These are phyloP conservation scores for Capronia coronata DNA, from an alignment of 2,329 filamentous ascomycete species.

Conservation along the genomic window DNA sequence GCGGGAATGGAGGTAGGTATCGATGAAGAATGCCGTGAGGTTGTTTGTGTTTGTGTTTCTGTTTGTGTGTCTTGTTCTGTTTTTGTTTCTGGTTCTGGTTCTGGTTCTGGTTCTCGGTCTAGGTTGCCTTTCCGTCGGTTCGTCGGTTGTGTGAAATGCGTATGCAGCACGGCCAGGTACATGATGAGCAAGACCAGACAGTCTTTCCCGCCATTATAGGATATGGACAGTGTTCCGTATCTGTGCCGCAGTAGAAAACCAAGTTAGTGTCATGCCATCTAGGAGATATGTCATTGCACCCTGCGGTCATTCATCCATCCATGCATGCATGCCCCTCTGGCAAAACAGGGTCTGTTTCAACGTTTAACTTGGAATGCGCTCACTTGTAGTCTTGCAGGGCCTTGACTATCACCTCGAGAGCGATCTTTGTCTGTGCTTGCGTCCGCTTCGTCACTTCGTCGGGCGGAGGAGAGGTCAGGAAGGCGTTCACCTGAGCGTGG, in stretches of 20 bases:
- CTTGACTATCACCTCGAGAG: constrained; percentile 66
- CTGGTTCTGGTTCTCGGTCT: background rate
- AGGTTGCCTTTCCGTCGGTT: constrained; percentile 4
- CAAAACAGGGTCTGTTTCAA: background rate
- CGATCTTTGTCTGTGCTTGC: constrained; percentile 67
- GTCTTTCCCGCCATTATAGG: constrained; percentile 97
- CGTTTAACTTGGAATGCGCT: constrained; percentile 29
- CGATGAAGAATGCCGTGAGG: no score
- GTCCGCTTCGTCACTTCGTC: constrained; percentile 54
- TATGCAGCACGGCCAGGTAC: constrained; percentile 61
- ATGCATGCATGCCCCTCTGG: no score
- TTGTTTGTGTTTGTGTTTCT: no score
- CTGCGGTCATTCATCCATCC: no score
- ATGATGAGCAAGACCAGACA: constrained; percentile 87
- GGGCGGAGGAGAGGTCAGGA: constrained; percentile 56
- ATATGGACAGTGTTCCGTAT: constrained; percentile 72
- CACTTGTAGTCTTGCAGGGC: constrained; percentile 71
- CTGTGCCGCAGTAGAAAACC: constrained; percentile 40
- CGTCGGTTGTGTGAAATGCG: constrained; percentile 28
- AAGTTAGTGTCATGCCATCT: background rate
- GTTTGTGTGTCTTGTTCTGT: no score
- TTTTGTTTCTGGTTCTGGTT: no score
- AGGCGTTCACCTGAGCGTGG: constrained; percentile 54
- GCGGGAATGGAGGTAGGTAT: constrained; percentile 59
- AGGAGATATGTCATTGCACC: no score